Evolutionary conservation across 768 basidiomycete species (phyloP), one percentile per base, ranked within the genome.

Genomic region (Coprinellus micaceus): DNA sequence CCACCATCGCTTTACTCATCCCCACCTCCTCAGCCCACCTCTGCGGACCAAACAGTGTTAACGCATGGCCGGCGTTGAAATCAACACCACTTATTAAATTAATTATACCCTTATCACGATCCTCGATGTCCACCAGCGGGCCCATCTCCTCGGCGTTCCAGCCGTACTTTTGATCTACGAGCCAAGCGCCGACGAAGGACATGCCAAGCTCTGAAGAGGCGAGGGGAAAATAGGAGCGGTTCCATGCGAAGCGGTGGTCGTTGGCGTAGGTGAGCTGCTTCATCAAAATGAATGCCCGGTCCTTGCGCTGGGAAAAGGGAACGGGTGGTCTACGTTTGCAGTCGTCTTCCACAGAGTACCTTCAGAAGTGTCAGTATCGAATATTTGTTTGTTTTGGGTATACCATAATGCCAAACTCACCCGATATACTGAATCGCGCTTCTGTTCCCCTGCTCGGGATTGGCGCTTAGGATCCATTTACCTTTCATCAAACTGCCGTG

Each of bases 381-480:
- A n/a, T n/a, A n/a, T n/a, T n/a, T n/a, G n/a, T n/a, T n/a, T n/a
- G n/a, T n/a, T n/a, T n/a, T n/a, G n/a, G n/a, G n/a, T n/a, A n/a
- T n/a, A n/a, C n/a, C 33, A 13, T 13, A 33, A 33, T 6, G 13
- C 13, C 33, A 13, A 33, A 33, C 33, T 33, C 13, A 64, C 62
- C 65, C 68, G 15, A 71, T 64, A 33, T 65, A 63, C 43, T 66
- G 67, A 29, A 66, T 61, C 26, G 63, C 60, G 19, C 58, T 61
- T 6, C 59, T 55, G 21, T 58, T 58, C 21, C 52, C 60, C 28
- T 59, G 58, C 37, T 71, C 70, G 12, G 71, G 69, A 10, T 64
- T 62, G 15, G 67, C 64, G 4, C 67, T 66, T 17, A 73, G 54
- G 9, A 71, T 68, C 73, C 72, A 73, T 58, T 68, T 65, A 5